Base-by-base conservation (phyloP, 2,329 filamentous ascomycete genomes). In the Sclerotinia subarctica region DNA sequence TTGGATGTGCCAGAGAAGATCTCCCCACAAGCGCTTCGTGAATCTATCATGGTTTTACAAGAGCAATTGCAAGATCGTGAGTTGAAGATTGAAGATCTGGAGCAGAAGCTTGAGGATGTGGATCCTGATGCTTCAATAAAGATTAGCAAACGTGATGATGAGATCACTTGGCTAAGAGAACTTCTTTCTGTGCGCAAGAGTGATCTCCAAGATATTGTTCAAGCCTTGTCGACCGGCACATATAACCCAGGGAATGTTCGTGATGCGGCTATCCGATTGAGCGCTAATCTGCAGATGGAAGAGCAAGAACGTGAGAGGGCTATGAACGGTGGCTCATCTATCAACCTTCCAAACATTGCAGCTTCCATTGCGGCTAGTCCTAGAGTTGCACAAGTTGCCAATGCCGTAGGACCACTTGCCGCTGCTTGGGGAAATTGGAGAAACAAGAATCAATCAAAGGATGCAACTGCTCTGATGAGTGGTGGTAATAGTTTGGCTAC, bases 371-470 rank as follows among this genome's bases (percentile, higher is more conserved):
- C 38, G 21, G 57, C 65, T 26, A 91, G 92, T 2, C 94, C 94
- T 5, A 89, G 93, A 44, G 90, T 96, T 21, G 92, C 92, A 8
- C 89, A 93, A 46, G 90, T 96, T 17, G 92, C 92, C 7, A 90
- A 96, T 77, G 90, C 90, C 5, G 90, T 97, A 32, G 92, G 86
- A 1, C 87, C 87, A 32, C 78, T 89, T 49, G 86, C 93, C n/a
- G 93, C 93, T n/a, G 94, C 93, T n/a, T 96, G 94, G 87, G 94
- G 93, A 58, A 97, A 90, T 78, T 97, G 94, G 94, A 89, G 94
- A 64, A 58, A 58, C 10, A 94, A 90, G 77, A 71, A 72, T 5
- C 63, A 73, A 64, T 66, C n/a, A 56, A 67, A 19, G 68, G 72
- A 47, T 86, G 85, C 65, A 44, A 66, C 75, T 42, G 77, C 75